Evolutionary conservation across 108 stramenopile species (phyloP), one percentile per base, ranked within the genome.

Genomic region (Nitzschia putrida): DNA sequence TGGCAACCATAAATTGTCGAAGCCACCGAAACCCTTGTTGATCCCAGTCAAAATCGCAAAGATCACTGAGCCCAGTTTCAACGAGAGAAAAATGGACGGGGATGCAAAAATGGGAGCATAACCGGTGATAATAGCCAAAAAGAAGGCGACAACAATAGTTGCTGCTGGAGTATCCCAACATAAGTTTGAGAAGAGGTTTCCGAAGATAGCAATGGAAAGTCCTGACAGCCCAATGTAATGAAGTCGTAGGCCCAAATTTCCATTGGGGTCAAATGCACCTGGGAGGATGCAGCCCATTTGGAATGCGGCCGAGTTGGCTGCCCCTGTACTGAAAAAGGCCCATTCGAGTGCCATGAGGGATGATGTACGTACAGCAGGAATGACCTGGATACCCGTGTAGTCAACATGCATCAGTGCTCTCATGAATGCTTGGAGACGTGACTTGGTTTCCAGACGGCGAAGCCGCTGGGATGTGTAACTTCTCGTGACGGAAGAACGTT

Each of bases 1-100:
- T 21, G 34, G 18, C 7, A 9, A 8, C 29, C 57, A 21, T 9
- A 26, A 12, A 37, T 59, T 37, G 13, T 44, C 44, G 13, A 11
- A 13, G 9, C 57, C 57, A 38, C 21, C 57, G 9, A 14, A 29
- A 25, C 34, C 34, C 9, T 26, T 21, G 11, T 34, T 12, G 34
- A 59, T 8, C 8, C 29, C 24, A 9, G 25, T 9, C 9, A 29
- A 9, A 37, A 59, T 59, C 9, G 57, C 57, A 59, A 34, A 59
- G 23, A 59, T 21, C 10, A 21, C 57, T 7, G 57, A 12, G 8
- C 57, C 57, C 23, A 59, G n/a, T 59, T 59, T 59, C 57, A 59
- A 29, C 13, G 57, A 25, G 8, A 37, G 34, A 26, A 59, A 37
- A 9, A 59, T 7, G 13, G 57, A 8, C 8, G 57, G 29, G 11